Percentiles rank a stretch among this genome's conserved stretches.
phyloP scores from a whole-genome alignment of 1,284 basidiomycete species.

The Coniferiporia sulphurascens region DNA sequence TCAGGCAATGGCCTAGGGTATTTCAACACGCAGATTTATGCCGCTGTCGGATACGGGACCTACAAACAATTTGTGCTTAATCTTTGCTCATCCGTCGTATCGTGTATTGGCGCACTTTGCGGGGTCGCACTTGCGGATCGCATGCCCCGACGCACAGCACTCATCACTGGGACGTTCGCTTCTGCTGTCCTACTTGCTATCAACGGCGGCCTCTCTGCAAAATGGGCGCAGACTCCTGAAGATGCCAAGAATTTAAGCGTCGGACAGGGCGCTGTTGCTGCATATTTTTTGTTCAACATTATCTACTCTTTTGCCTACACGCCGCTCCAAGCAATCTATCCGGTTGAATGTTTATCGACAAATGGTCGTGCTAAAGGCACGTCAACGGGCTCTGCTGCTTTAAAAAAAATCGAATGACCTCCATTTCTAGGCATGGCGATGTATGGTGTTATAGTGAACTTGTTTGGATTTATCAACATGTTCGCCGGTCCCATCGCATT shows the following conservation, averaged over 20 bases:
- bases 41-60: conserved; percentile 20
- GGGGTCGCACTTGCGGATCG: conserved; percentile 45
- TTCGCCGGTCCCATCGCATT: conserved; percentile 47
- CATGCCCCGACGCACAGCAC: conserved; percentile 25
- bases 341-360: conserved; percentile 50
- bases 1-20: conserved; percentile 46
- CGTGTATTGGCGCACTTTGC: conserved; percentile 45
- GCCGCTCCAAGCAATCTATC: conserved; percentile 51
- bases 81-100: conserved; percentile 49
- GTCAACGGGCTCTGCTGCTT: conserved; percentile 29
- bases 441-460: conserved; percentile 38
- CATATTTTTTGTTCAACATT: conserved; percentile 46
- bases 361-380: conserved; percentile 53
- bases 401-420: not conserved
- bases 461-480: conserved; percentile 47
- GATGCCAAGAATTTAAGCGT: conserved; percentile 26
- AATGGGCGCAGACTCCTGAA: conserved; percentile 24
- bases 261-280: conserved; percentile 33
- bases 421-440: conserved; percentile 13
- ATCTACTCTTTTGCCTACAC: conserved; percentile 46
- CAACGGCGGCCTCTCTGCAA: conserved; percentile 27
- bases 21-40: conserved; percentile 30
- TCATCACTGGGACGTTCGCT: conserved; percentile 23
- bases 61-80: conserved; percentile 48
- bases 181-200: conserved; percentile 26